A percentile compares a stretch with the other conserved stretches of the same genome.
These are phyloP conservation scores for Ceratocystis alfenasii DNA, from an alignment of 2,329 filamentous ascomycete genomes.

Conservation along the genomic window DNA sequence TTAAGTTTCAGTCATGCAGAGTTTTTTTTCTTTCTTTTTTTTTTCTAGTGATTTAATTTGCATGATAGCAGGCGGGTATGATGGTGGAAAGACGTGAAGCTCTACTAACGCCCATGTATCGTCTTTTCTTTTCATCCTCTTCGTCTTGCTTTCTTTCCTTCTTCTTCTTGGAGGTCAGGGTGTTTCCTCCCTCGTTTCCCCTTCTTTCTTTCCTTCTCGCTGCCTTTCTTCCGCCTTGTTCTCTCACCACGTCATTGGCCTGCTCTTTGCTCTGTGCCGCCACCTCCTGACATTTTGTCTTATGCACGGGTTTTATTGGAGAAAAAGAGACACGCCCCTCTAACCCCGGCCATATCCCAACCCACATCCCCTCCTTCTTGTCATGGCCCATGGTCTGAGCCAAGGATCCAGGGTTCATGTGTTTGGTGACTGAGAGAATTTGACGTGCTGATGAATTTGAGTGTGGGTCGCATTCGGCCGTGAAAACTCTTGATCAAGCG, in stretches of 20 bases:
- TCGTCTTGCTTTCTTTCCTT: not conserved
- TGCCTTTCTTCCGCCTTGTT: not conserved
- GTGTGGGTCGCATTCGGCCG: constrained; percentile 13
- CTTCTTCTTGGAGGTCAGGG: not conserved
- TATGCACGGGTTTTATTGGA: not conserved
- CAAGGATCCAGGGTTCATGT: constrained; percentile 1
- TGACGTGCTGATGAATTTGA: constrained; percentile 13
- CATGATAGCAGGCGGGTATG: not conserved
- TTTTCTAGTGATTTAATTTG: not conserved
- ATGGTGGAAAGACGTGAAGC: not conserved
- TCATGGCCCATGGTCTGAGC: constrained; percentile 4
- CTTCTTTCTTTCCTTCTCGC: not conserved
- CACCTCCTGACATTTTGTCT: constrained; percentile 2
- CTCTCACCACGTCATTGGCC: constrained; percentile 5
- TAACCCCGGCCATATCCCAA: not conserved
- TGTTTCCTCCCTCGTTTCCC: not conserved
- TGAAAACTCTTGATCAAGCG: constrained; percentile 8
- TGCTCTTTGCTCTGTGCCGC: not conserved
- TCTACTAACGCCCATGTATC: not conserved
- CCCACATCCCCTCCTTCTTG: constrained; percentile 6
- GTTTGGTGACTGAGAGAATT: constrained; percentile 9
- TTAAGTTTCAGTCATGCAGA: not conserved
- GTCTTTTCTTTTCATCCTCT: not conserved
- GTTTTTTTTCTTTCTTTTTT: not conserved
- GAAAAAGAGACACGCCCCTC: not conserved